phyloP scores from a whole-genome alignment of 2,329 filamentous ascomycete genomes.

The Podosphaera fusca region DNA sequence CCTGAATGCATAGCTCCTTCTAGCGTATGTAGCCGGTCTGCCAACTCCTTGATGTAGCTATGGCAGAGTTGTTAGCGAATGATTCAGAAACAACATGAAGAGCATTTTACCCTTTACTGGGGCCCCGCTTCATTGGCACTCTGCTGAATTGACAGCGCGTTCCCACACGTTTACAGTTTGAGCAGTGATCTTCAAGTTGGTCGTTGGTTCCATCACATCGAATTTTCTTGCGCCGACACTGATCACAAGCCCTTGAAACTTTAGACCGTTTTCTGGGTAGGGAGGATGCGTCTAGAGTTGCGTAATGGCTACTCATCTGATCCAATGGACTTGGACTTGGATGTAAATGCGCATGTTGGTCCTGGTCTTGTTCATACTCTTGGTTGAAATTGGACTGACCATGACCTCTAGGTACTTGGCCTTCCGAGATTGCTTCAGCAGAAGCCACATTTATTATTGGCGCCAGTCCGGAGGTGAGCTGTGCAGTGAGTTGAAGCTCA shows the following conservation, averaged over 20 bases:
- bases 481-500: constrained; percentile 22
- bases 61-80: constrained; percentile 3
- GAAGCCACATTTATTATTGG: constrained; percentile 19
- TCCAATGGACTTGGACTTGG: constrained; percentile 10
- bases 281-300: constrained; percentile 21
- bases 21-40: constrained; percentile 60
- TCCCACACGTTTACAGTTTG: constrained; percentile 57
- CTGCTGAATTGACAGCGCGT: constrained; percentile 66
- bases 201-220: constrained; percentile 68
- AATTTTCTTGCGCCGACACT: constrained; percentile 74
- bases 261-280: constrained; percentile 54
- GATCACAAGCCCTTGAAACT: constrained; percentile 72
- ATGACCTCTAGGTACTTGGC: constrained; percentile 15
- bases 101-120: constrained; percentile 51
- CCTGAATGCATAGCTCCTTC: constrained; percentile 27
- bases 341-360: constrained; percentile 8
- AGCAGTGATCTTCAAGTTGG: constrained; percentile 48
- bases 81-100: too few relatives aligned
- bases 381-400: constrained; percentile 17
- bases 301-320: constrained; percentile 23
- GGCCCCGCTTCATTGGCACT: constrained; percentile 69
- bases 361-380: constrained; percentile 15
- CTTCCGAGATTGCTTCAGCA: constrained; percentile 18
- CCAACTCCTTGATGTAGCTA: constrained; percentile 78
- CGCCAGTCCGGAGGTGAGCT: constrained; percentile 23